Base-by-base conservation (phyloP, 805 yeast genomes). In the Starmerella bombi region DNA sequence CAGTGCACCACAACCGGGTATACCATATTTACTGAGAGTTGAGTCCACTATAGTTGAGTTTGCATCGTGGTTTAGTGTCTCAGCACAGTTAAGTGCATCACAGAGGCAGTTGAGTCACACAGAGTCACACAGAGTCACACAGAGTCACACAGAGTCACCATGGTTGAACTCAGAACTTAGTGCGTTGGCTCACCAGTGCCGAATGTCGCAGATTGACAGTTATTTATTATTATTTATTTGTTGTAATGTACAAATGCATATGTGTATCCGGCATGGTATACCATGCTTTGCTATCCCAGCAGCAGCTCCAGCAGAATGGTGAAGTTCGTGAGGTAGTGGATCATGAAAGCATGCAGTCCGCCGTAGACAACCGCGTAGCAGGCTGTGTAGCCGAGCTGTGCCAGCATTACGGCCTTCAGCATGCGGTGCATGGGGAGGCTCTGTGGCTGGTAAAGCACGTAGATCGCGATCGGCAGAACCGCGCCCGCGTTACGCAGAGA, bases 401-500 rank as follows among this genome's bases (percentile, higher is more conserved):
- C 45, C 33, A 45, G 41, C 7, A 54, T 59, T 2, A 59, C 46
- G 34, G 9, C 10, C 27, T 14, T 9, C 25, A 4, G 27, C 17
- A 4, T 21, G 18, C 15, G 53, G 52, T 34, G 52, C 50, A 18
- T 59, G 60, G 2, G 18, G 27, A 12, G 15, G 15, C 10, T 32
- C 15, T 59, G 56, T 25, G 33, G 29, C 19, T 25, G 34, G 10
- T 19, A 17, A 6, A 39, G 32, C 3, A 38, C 42, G 30, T 29
- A 40, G 12, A 34, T 9, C 18, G 39, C 39, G 2, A 49, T n/a
- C 0, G 94, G 93, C 7, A 78, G 62, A 15, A 80, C 71, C 0
- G 93, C 80, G 37, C 79, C 57, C 34, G 80, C 63, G 54, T 83
- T 83, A 54, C 81, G 86, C 54, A 80, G 85, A 0, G 93, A 77